Percentiles rank a stretch among this genome's conserved stretches.
Conservation (phyloP, 1,139 yeast genomes). For the Candida buenavistaensis region DNA sequence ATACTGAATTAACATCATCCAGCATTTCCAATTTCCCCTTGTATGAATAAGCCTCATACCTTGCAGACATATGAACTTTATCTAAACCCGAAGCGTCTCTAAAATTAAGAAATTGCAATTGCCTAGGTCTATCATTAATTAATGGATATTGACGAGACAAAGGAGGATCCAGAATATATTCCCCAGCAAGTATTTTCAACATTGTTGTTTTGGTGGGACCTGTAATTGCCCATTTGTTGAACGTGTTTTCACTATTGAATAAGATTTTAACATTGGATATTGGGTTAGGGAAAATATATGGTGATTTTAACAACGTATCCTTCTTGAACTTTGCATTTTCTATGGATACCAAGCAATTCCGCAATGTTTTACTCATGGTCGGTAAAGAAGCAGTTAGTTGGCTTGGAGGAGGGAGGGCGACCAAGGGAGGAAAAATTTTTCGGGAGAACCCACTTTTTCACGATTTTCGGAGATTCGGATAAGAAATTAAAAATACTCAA, state of each 20-base stretch:
- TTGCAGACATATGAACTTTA: slow-evolving; percentile 80
- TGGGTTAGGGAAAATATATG: slow-evolving; percentile 21
- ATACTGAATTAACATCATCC: slow-evolving; percentile 72
- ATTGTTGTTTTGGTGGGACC: slow-evolving; percentile 39
- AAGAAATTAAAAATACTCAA: too few relatives aligned
- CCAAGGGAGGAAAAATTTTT: too few relatives aligned
- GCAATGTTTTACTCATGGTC: slow-evolving; percentile 2
- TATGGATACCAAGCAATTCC: slow-evolving; percentile 9
- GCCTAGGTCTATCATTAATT: slow-evolving; percentile 30
- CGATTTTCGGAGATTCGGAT: too few relatives aligned
- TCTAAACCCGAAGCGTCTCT: slow-evolving; percentile 53
- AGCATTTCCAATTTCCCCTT: slow-evolving; percentile 60
- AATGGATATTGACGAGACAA: slow-evolving; percentile 55
- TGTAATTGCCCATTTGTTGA: slow-evolving; percentile 28
- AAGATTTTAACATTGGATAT: slow-evolving; percentile 26
- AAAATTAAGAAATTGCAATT: slow-evolving; percentile 54
- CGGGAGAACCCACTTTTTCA: too few relatives aligned
- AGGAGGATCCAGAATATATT: slow-evolving; percentile 53
- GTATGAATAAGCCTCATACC: slow-evolving; percentile 72
- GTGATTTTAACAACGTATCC: slow-evolving; percentile 11
- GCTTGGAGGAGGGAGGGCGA: too few relatives aligned
- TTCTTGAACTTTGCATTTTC: slow-evolving; percentile 15
- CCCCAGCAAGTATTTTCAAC: slow-evolving; percentile 33
- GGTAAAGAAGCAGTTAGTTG: not conserved
- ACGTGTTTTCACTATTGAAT: slow-evolving; percentile 10